A percentile compares a stretch with the other conserved stretches of the same genome.
These are phyloP conservation scores for Dryadomyces quercus-mongolicae DNA, from an alignment of 2,329 filamentous ascomycete genomes.

Conservation along the genomic window DNA sequence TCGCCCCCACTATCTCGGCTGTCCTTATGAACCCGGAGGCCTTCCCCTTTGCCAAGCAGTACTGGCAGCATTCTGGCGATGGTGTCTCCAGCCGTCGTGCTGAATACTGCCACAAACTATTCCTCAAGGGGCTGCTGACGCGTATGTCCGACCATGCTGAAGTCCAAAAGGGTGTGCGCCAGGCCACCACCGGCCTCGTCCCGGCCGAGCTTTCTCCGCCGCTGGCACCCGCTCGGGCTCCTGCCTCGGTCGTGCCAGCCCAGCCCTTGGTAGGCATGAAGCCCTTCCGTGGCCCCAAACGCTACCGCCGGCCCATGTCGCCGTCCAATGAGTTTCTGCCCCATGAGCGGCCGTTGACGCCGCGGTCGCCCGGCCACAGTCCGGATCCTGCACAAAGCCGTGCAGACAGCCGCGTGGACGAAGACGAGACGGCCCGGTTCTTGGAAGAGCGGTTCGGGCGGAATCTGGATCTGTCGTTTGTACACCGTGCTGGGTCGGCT, in stretches of 20 bases:
- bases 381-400: conserved; percentile 3
- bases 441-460: conserved; percentile 90
- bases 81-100: conserved; percentile 83
- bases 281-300: conserved; percentile 57
- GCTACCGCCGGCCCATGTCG: conserved; percentile 56
- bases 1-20: conserved; percentile 51
- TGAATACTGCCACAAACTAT: conserved; percentile 72
- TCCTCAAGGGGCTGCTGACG: conserved; percentile 53
- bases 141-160: conserved; percentile 13
- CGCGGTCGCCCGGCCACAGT: conserved; percentile 1
- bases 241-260: conserved; percentile 14
- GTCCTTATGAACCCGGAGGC: conserved; percentile 59
- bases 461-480: conserved; percentile 71
- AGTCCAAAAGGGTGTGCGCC: background rate
- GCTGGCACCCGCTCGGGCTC: conserved; percentile 3
- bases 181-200: conserved; percentile 1
- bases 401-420: conserved; percentile 12
- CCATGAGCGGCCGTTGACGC: background rate
- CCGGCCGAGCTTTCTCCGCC: background rate
- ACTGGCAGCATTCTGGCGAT: conserved; percentile 94
- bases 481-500: conserved; percentile 71
- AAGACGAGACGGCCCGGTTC: conserved; percentile 62
- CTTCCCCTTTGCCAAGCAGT: conserved; percentile 72
- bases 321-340: conserved; percentile 15
- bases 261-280: conserved; percentile 19